A percentile compares a stretch with the other conserved stretches of the same genome.
phyloP scores from a whole-genome alignment of 805 yeast species.

The Starmerella potacharoeniae region DNA sequence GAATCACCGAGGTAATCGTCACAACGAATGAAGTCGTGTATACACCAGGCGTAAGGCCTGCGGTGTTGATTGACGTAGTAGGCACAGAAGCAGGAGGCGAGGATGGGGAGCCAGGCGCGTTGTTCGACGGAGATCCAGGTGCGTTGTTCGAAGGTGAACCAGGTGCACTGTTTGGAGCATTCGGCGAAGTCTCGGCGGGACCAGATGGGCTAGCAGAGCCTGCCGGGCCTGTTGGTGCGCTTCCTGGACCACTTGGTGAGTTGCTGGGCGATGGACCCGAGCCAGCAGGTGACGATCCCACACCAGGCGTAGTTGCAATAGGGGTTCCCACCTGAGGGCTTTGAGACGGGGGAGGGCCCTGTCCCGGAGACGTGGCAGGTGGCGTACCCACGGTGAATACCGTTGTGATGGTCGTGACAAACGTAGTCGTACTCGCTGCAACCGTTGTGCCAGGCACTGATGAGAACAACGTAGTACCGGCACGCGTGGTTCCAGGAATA shows the following conservation, averaged over 20 bases:
- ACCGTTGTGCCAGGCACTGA: background rate
- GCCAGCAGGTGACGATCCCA: too few species aligned
- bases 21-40: slow-evolving; percentile 4
- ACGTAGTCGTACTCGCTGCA: background rate
- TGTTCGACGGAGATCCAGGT: background rate
- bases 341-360: too few species aligned
- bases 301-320: too few species aligned
- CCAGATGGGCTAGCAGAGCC: too few species aligned
- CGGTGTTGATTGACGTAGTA: slow-evolving; percentile 4
- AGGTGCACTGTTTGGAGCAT: background rate
- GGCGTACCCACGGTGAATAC: background rate
- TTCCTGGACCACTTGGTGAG: too few species aligned
- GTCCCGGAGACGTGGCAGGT: background rate
- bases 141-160: background rate
- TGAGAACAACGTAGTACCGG: background rate
- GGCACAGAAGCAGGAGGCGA: background rate
- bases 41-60: slow-evolving; percentile 7
- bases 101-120: background rate
- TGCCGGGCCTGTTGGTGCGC: too few species aligned
- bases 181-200: too few species aligned
- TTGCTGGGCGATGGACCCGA: too few species aligned
- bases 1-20: background rate
- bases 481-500: slow-evolving; percentile 11
- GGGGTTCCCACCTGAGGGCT: too few species aligned
- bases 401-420: slow-evolving; percentile 1